Conservation (phyloP, 371 early-diverging fungal genomes). For the Haplosporangium sp. region DNA sequence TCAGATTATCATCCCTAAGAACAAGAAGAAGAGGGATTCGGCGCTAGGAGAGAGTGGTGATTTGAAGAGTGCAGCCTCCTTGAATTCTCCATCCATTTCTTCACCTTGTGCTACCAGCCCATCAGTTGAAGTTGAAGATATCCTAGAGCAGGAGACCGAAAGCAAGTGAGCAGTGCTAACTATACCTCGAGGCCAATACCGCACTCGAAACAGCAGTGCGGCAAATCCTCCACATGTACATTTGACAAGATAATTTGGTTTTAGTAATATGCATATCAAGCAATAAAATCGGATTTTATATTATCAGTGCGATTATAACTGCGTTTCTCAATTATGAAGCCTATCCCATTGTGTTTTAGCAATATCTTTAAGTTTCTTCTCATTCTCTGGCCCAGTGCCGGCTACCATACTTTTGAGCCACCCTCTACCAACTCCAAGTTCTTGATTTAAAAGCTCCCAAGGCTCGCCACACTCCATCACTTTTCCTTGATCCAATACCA, state of each 20-base stretch:
- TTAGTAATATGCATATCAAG: background rate
- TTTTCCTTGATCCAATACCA: constrained; percentile 69
- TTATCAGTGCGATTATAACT: background rate
- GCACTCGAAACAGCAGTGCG: background rate
- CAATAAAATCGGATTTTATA: background rate
- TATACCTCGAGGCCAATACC: background rate
- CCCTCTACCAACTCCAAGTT: constrained; percentile 9
- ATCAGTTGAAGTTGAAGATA: background rate
- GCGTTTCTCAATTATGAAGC: background rate
- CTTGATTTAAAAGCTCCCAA: constrained; percentile 38
- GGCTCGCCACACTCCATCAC: constrained; percentile 68
- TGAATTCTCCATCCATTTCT: constrained; percentile 13
- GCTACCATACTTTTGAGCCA: constrained; percentile 54
- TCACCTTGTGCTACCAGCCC: background rate
- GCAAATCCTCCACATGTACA: background rate
- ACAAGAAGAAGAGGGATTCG: constrained; percentile 31
- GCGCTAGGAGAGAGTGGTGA: constrained; percentile 13
- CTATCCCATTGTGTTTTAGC: constrained; percentile 48
- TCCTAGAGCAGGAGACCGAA: background rate
- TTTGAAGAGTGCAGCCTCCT: constrained; percentile 16
- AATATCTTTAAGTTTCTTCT: constrained; percentile 32
- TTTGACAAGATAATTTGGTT: background rate
- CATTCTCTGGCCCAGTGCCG: constrained; percentile 55
- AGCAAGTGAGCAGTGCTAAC: background rate
- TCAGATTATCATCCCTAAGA: constrained; percentile 51